Base-by-base conservation (phyloP, 805 yeast species). In the Sungouiozyma ichnusensis region DNA sequence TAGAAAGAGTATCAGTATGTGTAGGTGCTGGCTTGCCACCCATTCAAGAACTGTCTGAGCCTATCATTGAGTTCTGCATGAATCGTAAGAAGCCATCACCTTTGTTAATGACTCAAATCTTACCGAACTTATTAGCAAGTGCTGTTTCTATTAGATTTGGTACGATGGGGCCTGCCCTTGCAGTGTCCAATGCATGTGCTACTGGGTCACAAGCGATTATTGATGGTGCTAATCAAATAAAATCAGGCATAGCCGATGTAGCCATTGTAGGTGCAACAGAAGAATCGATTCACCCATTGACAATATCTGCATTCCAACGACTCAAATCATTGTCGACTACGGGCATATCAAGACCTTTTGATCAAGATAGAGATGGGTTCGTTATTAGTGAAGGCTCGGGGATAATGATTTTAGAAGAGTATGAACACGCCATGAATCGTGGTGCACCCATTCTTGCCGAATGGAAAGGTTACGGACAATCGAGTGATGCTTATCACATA, bases 181-280 rank as follows among this genome's bases (percentile, higher is more conserved):
- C 94, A 0, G 92, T 79, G 0, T 75, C 95, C 2, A 87, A 97
- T 0, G 98, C 98, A 1, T 92, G 99, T 67, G 95, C 99, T 3
- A 87, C 98, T 0, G 99, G 99, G 0, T 74, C 82, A 20, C 94
- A 92, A 55, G 74, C 96, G 0, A 80, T 92, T 38, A 97, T 97
- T 3, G 99, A 92, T 57, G 97, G 96, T 0, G 74, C 71, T 50
- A 75, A 88, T 53, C 80, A 88, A 52, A 85, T 92, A 44, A 66
- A 71, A 45, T 78, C 79, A 43, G 94, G 85, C 3, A 81, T 83
- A 64, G 85, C 90, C 9, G 81, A 87, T 50, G 85, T 81, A 3
- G 84, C 88, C 78, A 70, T 92, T 8, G 92, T 95, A 7, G 98
- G 98, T n/a, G 94, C 96, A 1, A 68, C 95, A 3, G 99, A 92